Base-by-base conservation (phyloP, 805 yeast species). In the Yamadazyma takamatsuzukensis region DNA sequence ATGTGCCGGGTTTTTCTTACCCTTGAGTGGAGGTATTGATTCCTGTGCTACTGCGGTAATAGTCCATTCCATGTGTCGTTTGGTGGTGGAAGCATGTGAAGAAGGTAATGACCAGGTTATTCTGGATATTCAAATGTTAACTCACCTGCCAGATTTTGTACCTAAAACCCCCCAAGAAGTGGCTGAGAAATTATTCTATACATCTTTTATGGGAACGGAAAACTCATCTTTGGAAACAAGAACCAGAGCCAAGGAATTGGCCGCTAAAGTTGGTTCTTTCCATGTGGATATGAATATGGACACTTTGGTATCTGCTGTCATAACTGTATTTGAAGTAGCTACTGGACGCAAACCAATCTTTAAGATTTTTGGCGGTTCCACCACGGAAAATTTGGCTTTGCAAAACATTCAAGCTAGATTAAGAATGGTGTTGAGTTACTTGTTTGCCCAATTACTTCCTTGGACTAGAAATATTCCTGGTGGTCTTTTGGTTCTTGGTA, bases 31-130 rank as follows among this genome's bases (percentile, higher is more conserved):
- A 13, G 99, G 99, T 30, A 90, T 93, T 43, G 99, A 93, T 54
- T 84, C 95, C 21, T 94, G 98, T 66, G 96, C 98, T 2, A 93
- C 98, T 0, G 93, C 97, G 0, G 84, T 84, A 12, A 88, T 93
- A 48, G 95, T 93, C 17, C 85, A 83, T 51, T 84, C 94, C 14
- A 93, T 93, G 98, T 90, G 97, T 54, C 67, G 87, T 21, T 61
- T 90, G 13, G 97, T 90, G 0, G 78, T 78, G 1, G 58, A 72
- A 12, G 89, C 85, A n/a, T 75, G 81, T 29, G 50, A 53, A 8
- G 65, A 71, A n/a, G 89, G 88, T 6, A 80, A 86, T 47, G 43
- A 66, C 33, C 87, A 81, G 49, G 98, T 93, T 4, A 71, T 89
- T 33, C 56, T 52, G 13, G 98, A 93, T 60, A 82, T 83, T 2